Conservation (phyloP, 768 basidiomycete species). For the Arthromyces matolae region DNA sequence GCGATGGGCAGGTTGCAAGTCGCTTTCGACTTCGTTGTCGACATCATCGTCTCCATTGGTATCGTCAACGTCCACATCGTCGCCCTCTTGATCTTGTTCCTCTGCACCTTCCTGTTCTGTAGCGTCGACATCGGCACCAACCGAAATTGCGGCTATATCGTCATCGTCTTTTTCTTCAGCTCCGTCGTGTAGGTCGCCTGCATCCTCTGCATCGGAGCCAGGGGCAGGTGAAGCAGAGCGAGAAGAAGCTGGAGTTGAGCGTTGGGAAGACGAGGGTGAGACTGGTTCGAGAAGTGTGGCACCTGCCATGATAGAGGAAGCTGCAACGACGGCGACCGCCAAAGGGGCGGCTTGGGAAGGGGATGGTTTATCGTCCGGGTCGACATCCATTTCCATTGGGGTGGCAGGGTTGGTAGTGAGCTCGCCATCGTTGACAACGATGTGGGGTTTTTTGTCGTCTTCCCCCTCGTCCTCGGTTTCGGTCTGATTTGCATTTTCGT, state of each 20-base stretch:
- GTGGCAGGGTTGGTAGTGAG: conserved; percentile 19
- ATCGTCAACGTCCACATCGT: conserved; percentile 32
- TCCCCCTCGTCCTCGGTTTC: conserved; percentile 21
- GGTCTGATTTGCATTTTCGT: conserved; percentile 24
- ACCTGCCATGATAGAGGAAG: conserved; percentile 49
- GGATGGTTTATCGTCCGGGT: conserved; percentile 31
- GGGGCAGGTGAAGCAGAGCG: conserved; percentile 39
- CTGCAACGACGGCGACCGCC: conserved; percentile 35
- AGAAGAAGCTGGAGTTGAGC: conserved; percentile 35
- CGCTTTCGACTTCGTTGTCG: conserved; percentile 52
- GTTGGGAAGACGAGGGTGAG: conserved; percentile 32
- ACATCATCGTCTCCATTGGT: conserved; percentile 38
- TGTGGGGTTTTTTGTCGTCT: conserved; percentile 27
- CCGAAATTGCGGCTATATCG: conserved; percentile 1
- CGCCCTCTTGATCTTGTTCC: conserved; percentile 28
- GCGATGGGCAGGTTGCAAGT: conserved; percentile 77
- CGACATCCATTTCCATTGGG: conserved; percentile 23
- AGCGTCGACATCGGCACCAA: conserved; percentile 18
- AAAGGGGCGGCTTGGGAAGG: conserved; percentile 25
- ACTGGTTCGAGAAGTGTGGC: conserved; percentile 35
- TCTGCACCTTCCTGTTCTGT: conserved; percentile 23
- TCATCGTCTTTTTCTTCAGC: conserved; percentile 7
- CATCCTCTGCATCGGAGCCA: conserved; percentile 6
- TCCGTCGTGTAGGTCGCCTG: conserved; percentile 14
- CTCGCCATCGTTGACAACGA: conserved; percentile 17